Base-by-base conservation (phyloP, 257 asterid genomes). In the Buddleja alternifolia region DNA sequence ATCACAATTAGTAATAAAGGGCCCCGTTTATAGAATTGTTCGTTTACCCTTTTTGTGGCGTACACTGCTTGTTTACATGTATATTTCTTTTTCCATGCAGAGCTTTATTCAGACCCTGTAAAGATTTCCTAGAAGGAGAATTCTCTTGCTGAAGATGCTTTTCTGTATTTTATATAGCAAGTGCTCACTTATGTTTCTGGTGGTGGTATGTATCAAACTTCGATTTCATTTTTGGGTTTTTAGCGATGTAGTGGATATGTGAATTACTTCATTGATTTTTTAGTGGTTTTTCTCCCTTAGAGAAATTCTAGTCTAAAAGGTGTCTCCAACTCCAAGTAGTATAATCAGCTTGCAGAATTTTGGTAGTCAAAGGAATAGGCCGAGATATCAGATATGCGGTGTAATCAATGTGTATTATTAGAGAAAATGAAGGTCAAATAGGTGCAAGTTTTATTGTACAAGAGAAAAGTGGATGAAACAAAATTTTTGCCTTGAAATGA, bases 51-150 rank as follows among this genome's bases (percentile, higher is more conserved):
- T 6, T 39, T 4, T 37, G 32, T 17, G 29, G n/a, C n/a, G n/a
- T n/a, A n/a, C 41, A 3, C 20, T n/a, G 25, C 54, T 23, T 60
- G 47, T 25, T 41, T 59, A 69, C 72, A 66, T 70, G 63, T 63
- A 52, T 70, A 2, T 75, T 54, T 65, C 11, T 72, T 63, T 73
- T 70, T 60, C 59, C 50, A 17, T 77, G 83, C 85, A 81, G 80
- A 69, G 69, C 40, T 32, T 57, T 61, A 44, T 67, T 64, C 63
- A 79, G 80, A 70, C 66, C 66, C 57, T 5, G 46, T 66, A 64
- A 66, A 69, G 77, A 56, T 42, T 64, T 75, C 77, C 69, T 37
- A 73, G 86, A 73, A 72, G 82, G 80, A n/a, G n/a, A n/a, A n/a
- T n/a, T n/a, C n/a, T n/a, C n/a, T n/a, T n/a, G n/a, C n/a, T n/a